These are phyloP conservation scores for Brassica balearica DNA, from an alignment of 441 rosid species.

Conservation along the genomic window DNA sequence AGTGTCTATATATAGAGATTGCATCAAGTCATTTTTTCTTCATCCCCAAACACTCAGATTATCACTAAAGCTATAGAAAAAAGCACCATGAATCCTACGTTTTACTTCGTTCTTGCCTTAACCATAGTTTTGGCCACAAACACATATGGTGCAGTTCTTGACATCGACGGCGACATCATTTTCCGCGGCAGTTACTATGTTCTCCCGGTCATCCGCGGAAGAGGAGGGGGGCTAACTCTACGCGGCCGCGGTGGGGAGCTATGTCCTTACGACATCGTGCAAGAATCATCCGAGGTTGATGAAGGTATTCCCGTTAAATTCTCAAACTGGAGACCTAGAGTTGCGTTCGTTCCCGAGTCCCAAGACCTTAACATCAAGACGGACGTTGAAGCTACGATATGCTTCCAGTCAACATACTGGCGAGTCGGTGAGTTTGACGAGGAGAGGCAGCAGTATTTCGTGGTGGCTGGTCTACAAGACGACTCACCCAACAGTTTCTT, in stretches of 20 bases:
- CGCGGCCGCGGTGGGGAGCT: conserved; percentile 33
- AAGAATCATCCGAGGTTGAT: conserved; percentile 47
- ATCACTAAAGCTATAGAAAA: neutral
- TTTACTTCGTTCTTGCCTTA: conserved; percentile 34
- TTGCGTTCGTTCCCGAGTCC: conserved; percentile 44
- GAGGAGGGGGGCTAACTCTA: conserved; percentile 62
- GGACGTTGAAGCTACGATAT: conserved; percentile 35
- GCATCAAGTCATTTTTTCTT: conserved; percentile 14
- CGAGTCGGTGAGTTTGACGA: conserved; percentile 48
- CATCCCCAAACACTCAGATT: neutral
- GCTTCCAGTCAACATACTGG: conserved; percentile 54
- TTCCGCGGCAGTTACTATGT: conserved; percentile 50
- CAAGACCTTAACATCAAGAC: conserved; percentile 53
- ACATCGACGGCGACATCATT: conserved; percentile 45
- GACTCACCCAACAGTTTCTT: conserved; percentile 54
- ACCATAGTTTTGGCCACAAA: neutral
- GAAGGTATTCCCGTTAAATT: conserved; percentile 54
- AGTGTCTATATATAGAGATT: conserved; percentile 28
- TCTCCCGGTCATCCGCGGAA: conserved; percentile 55
- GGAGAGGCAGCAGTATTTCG: conserved; percentile 47
- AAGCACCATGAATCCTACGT: conserved; percentile 32
- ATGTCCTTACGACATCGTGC: conserved; percentile 51
- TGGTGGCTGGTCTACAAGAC: conserved; percentile 49
- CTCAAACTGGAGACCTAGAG: conserved; percentile 42
- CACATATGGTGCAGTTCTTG: conserved; percentile 43